A percentile compares a stretch with the other conserved stretches of the same genome.
These are phyloP conservation scores for Pichia inconspicua DNA, from an alignment of 1,139 yeast genomes.

Conservation along the genomic window DNA sequence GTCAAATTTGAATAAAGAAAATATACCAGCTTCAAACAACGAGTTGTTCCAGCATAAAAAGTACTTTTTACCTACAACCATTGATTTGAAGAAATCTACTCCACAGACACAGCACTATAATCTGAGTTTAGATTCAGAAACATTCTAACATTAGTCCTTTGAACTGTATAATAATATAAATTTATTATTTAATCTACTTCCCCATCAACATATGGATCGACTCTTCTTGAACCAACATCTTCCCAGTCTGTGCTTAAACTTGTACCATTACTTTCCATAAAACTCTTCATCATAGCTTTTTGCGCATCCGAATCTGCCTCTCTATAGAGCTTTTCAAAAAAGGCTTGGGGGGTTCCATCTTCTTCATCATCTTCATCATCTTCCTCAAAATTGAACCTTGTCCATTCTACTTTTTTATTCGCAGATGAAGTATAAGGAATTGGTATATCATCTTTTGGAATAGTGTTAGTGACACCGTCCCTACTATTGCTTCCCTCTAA, in stretches of 20 bases:
- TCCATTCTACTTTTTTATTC: slow-evolving; percentile 62
- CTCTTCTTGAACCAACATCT: slow-evolving; percentile 65
- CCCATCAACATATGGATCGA: slow-evolving; percentile 69
- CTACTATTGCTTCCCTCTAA: slow-evolving; percentile 28
- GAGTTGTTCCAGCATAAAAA: not conserved
- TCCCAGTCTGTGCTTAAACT: slow-evolving; percentile 90
- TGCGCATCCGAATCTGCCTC: slow-evolving; percentile 82
- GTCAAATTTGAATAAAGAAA: not conserved
- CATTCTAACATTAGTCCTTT: slow-evolving; percentile 14
- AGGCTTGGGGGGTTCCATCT: slow-evolving; percentile 38
- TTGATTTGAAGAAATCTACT: not conserved
- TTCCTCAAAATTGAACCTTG: slow-evolving; percentile 46
- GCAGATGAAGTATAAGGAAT: slow-evolving; percentile 56
- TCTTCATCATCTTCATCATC: slow-evolving; percentile 45
- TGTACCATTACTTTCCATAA: slow-evolving; percentile 89
- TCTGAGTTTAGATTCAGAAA: slow-evolving; percentile 22
- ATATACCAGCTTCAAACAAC: not conserved
- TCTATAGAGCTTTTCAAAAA: slow-evolving; percentile 67
- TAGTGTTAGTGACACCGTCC: not conserved
- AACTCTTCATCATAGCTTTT: slow-evolving; percentile 97
- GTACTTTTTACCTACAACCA: not conserved
- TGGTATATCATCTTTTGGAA: slow-evolving; percentile 18
- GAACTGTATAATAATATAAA: not conserved
- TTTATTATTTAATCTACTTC: not conserved
- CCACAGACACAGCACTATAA: slow-evolving; percentile 3